Base-by-base conservation (phyloP, 106 monocot species). In the Allium fistulosum region DNA sequence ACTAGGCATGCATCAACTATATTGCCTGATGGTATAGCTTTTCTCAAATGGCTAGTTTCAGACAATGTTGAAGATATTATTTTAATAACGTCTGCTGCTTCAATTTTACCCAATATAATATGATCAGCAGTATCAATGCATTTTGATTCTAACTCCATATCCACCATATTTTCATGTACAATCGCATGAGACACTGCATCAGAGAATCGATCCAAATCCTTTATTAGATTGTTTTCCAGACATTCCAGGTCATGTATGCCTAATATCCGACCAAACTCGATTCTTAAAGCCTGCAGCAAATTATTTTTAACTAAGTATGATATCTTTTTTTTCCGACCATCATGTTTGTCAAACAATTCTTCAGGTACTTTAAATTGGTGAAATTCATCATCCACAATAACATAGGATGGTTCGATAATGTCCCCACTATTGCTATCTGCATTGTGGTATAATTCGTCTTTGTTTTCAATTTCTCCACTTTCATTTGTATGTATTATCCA, bases 1-100 rank as follows among this genome's bases (percentile, higher is more conserved):
- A 88, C 92, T 65, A 92, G 73, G 66, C 76, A 58, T 26, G 89
- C 71, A 80, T 92, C 92, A 37, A 92, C 86, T 75, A 87, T 78
- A 49, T 92, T 80, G 79, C 89, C 92, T 65, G 84, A 59, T 71
- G 97, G 92, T 48, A 97, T 70, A 80, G 89, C 76, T 67, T 81
- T 85, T 57, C 77, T 82, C 79, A 97, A 75, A 70, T 74, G 69
- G 18, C 51, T 76, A 12, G 89, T 50, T 71, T 71, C 76, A 57
- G 76, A 69, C 66, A 87, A 53, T 65, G 82, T 84, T 72, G 72
- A 79, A 58, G 74, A 69, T 66, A 97, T 85, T 53, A 75, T 75
- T 68, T 77, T 72, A 46, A 90, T 62, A 45, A 81, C 69, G 47
- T 64, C 15, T 11, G 84, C 65, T 22, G 74, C 84, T 48, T 87